These are phyloP conservation scores for Echinosphaeria canescens DNA, from an alignment of 2,329 filamentous ascomycete genomes.

Conservation along the genomic window DNA sequence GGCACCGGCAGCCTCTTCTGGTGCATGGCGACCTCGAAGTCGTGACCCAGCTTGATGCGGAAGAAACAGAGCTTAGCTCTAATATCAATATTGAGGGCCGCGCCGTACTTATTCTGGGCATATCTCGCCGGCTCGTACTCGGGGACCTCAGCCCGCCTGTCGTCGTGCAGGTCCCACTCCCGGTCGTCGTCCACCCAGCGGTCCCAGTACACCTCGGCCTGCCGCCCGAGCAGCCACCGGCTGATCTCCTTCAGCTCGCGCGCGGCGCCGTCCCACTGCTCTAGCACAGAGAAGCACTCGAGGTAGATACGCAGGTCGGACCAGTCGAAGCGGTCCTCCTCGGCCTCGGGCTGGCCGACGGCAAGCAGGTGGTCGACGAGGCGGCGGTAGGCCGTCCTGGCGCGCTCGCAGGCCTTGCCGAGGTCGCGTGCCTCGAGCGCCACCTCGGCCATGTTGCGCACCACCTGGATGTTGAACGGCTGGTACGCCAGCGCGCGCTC, in stretches of 20 bases:
- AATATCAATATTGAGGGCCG: slow-evolving; percentile 58
- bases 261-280: slow-evolving; percentile 43
- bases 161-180: slow-evolving; percentile 66
- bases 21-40: slow-evolving; percentile 52
- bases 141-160: slow-evolving; percentile 38
- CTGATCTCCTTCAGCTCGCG: slow-evolving; percentile 47
- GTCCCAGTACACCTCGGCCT: slow-evolving; percentile 61
- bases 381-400: slow-evolving; percentile 23
- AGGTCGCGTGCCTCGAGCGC: slow-evolving; percentile 26
- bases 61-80: slow-evolving; percentile 69
- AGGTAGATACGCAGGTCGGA: slow-evolving; percentile 70
- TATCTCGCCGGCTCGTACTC: slow-evolving; percentile 35
- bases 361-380: slow-evolving; percentile 20
- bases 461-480: slow-evolving; percentile 29
- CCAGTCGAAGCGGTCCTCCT: slow-evolving; percentile 34
- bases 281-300: slow-evolving; percentile 50
- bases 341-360: slow-evolving; percentile 11
- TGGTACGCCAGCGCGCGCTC: slow-evolving; percentile 26
- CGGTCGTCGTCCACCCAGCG: slow-evolving; percentile 49
- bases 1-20: slow-evolving; percentile 49
- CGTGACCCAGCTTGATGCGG: slow-evolving; percentile 47
- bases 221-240: slow-evolving; percentile 65
- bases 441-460: slow-evolving; percentile 33
- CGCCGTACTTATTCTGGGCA: slow-evolving; percentile 40
- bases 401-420: slow-evolving; percentile 16